Evolutionary conservation across 2,329 filamentous ascomycete species (phyloP), one percentile per base, ranked within the genome.

Genomic region (Epichloe glyceriae): DNA sequence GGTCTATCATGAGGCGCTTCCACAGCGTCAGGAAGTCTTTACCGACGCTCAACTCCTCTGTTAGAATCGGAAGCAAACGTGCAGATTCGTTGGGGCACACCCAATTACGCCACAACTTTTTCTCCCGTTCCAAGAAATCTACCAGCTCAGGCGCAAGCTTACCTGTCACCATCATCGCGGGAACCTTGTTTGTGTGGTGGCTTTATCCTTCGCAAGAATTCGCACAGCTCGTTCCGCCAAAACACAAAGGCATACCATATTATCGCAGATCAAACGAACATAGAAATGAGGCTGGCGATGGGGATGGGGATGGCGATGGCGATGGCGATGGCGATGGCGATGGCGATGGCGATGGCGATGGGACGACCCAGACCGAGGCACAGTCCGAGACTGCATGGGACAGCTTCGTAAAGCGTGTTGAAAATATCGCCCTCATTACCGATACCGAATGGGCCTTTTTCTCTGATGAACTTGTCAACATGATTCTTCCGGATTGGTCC

Each of bases 401-500:
- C 45, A 64, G 65, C 42, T 78, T 79, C 53, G 62, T 72, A 2
- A 65, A 61, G 17, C 66, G 66, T 19, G 73, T 80, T 52, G 72
- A 74, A 56, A 66, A 71, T 19, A 74, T 88, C 48, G 76, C 80
- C 14, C 63, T 73, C 14, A 62, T 74, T 3, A 71, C 75, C 19
- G 74, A 79, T 56, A 66, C 76, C 3, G 74, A 83, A 60, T 82
- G 79, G 75, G 64, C 68, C 4, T 64, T 62, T 1, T 59, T 81
- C 10, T 72, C 79, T 2, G 78, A 80, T 55, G 75, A 70, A 56
- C 64, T 95, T 26, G 82, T 84, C 38, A 82, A 80, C 61, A 76
- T 79, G 55, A 82, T 97, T 35, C 68, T 94, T 3, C 91, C 91
- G 0, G 81, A 86, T 41, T 97, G 91, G 91, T 82, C 85, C 35